phyloP scores from a whole-genome alignment of 1,284 basidiomycete genomes.

The Cutaneotrichosporon curvatum region DNA sequence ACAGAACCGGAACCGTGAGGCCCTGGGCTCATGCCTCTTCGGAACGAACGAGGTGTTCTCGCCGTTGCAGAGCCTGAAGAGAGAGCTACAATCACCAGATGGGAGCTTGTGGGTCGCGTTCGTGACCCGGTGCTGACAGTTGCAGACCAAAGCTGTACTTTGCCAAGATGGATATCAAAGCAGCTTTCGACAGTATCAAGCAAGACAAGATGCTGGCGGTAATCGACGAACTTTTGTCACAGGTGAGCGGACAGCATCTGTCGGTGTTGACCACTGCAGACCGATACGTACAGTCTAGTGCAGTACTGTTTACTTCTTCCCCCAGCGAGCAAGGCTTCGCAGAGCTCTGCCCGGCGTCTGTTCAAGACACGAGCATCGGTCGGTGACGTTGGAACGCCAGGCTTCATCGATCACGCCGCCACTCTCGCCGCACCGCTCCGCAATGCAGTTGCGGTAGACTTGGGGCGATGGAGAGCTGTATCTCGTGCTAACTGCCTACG shows the following conservation, averaged over 20 bases:
- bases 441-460: slow-evolving; percentile 77
- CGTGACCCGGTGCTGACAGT: not conserved
- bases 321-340: slow-evolving; percentile 31
- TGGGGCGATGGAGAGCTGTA: slow-evolving; percentile 50
- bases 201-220: slow-evolving; percentile 78
- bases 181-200: slow-evolving; percentile 94
- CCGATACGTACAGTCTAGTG: slow-evolving; percentile 35
- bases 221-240: slow-evolving; percentile 62
- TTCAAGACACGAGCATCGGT: slow-evolving; percentile 32
- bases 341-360: slow-evolving; percentile 25
- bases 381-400: slow-evolving; percentile 8
- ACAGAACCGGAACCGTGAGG: slow-evolving; percentile 58
- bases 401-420: slow-evolving; percentile 39
- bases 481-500: slow-evolving; percentile 57
- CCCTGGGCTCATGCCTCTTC: slow-evolving; percentile 72
- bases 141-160: slow-evolving; percentile 79
- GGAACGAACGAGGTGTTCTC: slow-evolving; percentile 74
- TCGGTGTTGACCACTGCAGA: slow-evolving; percentile 14
- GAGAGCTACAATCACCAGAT: slow-evolving; percentile 49
- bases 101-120: slow-evolving; percentile 53
- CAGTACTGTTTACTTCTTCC: slow-evolving; percentile 35
- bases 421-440: slow-evolving; percentile 61
- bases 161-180: slow-evolving; percentile 90
- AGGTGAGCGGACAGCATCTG: slow-evolving; percentile 50
- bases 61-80: slow-evolving; percentile 65